These are phyloP conservation scores for Pulveroboletus sp. DNA, from an alignment of 768 basidiomycete genomes.

Conservation along the genomic window DNA sequence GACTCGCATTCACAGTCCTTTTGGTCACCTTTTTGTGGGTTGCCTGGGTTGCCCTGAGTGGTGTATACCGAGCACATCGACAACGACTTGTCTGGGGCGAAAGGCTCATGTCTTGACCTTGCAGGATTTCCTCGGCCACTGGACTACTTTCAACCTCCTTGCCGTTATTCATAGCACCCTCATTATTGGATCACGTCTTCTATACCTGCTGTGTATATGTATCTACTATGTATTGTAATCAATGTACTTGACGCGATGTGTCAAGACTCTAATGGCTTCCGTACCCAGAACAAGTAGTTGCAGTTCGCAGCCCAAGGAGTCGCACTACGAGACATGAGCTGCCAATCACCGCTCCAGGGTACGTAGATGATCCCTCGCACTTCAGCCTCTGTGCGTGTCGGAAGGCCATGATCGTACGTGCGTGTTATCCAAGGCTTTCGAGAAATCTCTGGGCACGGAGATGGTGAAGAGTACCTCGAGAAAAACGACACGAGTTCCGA, in stretches of 20 bases:
- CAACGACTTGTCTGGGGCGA: slow-evolving; percentile 80
- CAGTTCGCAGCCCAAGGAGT: slow-evolving; percentile 50
- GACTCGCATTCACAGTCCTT: slow-evolving; percentile 54
- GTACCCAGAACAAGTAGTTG: slow-evolving; percentile 88
- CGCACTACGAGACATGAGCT: slow-evolving; percentile 58
- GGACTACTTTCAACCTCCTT: not conserved
- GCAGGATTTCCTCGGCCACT: not conserved
- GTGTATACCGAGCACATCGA: slow-evolving; percentile 71
- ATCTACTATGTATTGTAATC: slow-evolving; percentile 16
- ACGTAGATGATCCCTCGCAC: slow-evolving; percentile 76
- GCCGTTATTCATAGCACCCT: too few species aligned
- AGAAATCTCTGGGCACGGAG: slow-evolving; percentile 2
- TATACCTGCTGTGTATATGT: slow-evolving; percentile 10
- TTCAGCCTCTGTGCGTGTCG: slow-evolving; percentile 70
- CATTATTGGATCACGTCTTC: not conserved
- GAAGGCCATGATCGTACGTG: slow-evolving; percentile 43
- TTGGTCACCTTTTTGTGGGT: slow-evolving; percentile 60
- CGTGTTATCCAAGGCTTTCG: slow-evolving; percentile 59
- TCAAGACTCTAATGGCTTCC: slow-evolving; percentile 48
- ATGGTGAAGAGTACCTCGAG: slow-evolving; percentile 45
- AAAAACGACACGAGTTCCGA: slow-evolving; percentile 85
- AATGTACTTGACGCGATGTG: not conserved
- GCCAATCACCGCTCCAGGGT: slow-evolving; percentile 69
- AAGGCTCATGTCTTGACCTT: slow-evolving; percentile 61
- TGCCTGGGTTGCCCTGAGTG: slow-evolving; percentile 57